Base-by-base conservation (phyloP, 2,329 filamentous ascomycete genomes). In the Aaosphaeria arxii region DNA sequence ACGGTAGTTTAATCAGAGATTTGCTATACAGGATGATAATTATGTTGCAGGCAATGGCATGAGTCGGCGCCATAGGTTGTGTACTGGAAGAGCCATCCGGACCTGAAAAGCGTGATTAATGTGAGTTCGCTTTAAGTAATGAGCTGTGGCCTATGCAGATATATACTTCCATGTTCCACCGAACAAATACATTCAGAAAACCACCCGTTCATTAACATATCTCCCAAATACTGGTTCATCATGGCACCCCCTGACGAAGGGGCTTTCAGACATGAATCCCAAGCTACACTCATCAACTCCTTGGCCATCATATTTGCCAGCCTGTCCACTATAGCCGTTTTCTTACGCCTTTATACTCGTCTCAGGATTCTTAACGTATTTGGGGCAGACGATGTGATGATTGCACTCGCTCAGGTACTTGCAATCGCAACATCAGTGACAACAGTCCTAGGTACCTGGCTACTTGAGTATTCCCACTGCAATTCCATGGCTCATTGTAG, bases 321-420 rank as follows among this genome's bases (percentile, higher is more conserved):
- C 13, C 41, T 57, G 7, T 55, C 55, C n/a, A 54, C 46, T 11
- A 29, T 42, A 5, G 48, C 43, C 33, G 55, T 57, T 13, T 38
- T 40, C 17, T 41, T 57, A 7, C 41, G 55, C 30, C 35, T 57
- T 2, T 55, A 52, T 35, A 44, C 46, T 9, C 50, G 55, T 9
- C 40, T 17, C 6, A 28, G 1, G 2, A 40, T 55, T n/a, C 46
- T 57, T 5, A 42, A 40, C 28, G 46, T 29, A 4, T 7, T 54
- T 11, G 53, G 55, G 4, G 24, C 49, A 4, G 55, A 57, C 13
- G 55, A 57, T 39, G 28, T 51, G 11, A 41, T 45, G 4, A 54
- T 57, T 35, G 32, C n/a, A 4, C 24, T 55, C 39, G 53, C 55
- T 6, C 54, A 55, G 40, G 35, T 48, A 13, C 46, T 57, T 24